Base-by-base conservation (phyloP, 768 basidiomycete species). In the Leucocoprinus birnbaumii region DNA sequence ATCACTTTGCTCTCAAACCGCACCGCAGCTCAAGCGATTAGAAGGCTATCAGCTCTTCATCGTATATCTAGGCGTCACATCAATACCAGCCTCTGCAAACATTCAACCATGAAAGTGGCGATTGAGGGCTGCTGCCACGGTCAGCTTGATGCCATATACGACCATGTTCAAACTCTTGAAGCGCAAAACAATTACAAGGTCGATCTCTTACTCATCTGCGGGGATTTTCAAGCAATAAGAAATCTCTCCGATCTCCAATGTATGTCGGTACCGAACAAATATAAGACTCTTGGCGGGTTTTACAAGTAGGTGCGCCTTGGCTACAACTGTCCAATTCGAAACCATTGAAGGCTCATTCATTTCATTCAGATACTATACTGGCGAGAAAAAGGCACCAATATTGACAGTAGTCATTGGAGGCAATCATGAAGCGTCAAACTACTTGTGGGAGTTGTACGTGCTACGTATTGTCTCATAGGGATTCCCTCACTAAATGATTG, bases 341-440 rank as follows among this genome's bases (percentile, higher is more conserved):
- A 45, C 26, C 24, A 21, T 50, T 4, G 52, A 16, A 42, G 51
- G 55, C 21, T 45, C 25, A n/a, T n/a, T n/a, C 25, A n/a, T 26
- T 41, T 38, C 19, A 24, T 43, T 42, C 53, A 91, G 89, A 63
- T 99, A 98, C 68, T 98, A 99, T 65, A 86, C 84, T 1, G 92
- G 93, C 1, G 77, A 88, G 65, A 85, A 77, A 63, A 71, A 61
- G n/a, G 94, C 96, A 2, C 94, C 95, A 0, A 68, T 96, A 3
- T 70, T 96, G 66, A 99, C 97, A 0, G 75, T 99, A 11, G 85
- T 98, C 47, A 97, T 98, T 63, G 97, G 97, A 14, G 97, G 97
- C 8, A 98, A 98, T 66, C 97, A 98, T 67, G 97, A 98, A 71
- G 93, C 93, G 1, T 94, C 91, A 19, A 97, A 94, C 62, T 97